Evolutionary conservation across 805 yeast species (phyloP).

Genomic region (Metschnikowia cerradonensis): DNA sequence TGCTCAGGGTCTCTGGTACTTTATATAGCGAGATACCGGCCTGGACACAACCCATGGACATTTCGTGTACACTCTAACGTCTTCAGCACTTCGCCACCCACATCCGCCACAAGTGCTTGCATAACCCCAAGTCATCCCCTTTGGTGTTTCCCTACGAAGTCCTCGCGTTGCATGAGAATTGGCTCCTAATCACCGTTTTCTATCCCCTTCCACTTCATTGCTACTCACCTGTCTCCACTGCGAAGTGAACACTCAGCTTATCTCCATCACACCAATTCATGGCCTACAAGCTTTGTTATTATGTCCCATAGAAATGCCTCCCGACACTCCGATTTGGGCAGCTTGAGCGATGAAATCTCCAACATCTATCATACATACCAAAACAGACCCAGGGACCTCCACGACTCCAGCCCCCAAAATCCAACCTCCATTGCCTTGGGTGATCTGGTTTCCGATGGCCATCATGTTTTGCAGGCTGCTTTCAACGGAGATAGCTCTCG

Average conservation of each 20-base stretch:
- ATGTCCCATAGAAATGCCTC: conserved; percentile 5
- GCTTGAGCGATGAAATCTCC: conserved; percentile 14
- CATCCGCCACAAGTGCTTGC: not conserved
- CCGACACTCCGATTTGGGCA: conserved; percentile 11
- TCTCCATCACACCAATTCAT: not conserved
- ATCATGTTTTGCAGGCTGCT: not conserved
- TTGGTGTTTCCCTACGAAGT: not conserved
- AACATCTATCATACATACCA: conserved; percentile 13
- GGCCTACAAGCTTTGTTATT: conserved; percentile 1
- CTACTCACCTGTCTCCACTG: not conserved
- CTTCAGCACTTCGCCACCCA: not conserved
- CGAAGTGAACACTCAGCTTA: conserved; percentile 1
- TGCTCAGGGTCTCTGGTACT: not conserved
- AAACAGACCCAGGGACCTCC: not conserved
- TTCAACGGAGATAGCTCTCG: conserved; percentile 19
- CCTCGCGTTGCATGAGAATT: not conserved
- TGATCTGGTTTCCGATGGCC: not conserved
- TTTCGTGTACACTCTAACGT: not conserved
- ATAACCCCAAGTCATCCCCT: not conserved
- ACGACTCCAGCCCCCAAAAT: not conserved
- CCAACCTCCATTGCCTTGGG: not conserved
- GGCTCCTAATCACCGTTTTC: not conserved
- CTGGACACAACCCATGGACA: not conserved
- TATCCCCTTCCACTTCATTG: not conserved
- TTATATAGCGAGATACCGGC: not conserved